Evolutionary conservation across 345 rosid species (phyloP).

Genomic region (Cochlearia excelsa): DNA sequence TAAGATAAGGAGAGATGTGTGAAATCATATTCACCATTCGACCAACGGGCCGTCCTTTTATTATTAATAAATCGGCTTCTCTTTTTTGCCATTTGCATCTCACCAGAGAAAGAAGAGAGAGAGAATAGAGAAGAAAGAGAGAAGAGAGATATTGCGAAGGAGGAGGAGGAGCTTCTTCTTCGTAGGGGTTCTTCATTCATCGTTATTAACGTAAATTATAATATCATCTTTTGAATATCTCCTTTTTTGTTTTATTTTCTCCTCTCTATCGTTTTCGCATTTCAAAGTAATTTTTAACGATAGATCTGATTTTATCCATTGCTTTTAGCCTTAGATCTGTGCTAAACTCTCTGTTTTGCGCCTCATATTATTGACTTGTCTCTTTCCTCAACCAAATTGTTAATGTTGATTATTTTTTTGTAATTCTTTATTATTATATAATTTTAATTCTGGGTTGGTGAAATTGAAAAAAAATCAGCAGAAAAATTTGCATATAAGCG

Average conservation of each 20-base stretch:
- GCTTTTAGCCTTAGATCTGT: slow-evolving; percentile 22
- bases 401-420: too few species aligned
- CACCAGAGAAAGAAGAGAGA: slow-evolving; percentile 9
- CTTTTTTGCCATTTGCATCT: slow-evolving; percentile 9
- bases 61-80: slow-evolving; percentile 10
- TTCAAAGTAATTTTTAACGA: not conserved
- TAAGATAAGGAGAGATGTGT: not conserved
- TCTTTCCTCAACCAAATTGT: too few species aligned
- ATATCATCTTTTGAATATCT: not conserved
- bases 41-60: slow-evolving; percentile 27
- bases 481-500: too few species aligned
- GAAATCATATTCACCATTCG: not conserved
- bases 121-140: slow-evolving; percentile 9
- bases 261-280: not conserved
- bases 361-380: too few species aligned
- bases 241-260: not conserved
- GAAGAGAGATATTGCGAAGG: slow-evolving; percentile 27
- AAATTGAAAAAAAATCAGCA: too few species aligned
- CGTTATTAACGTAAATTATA: slow-evolving; percentile 24
- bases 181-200: slow-evolving; percentile 23
- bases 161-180: slow-evolving; percentile 20
- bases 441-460: too few species aligned
- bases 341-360: slow-evolving; percentile 6
- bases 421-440: too few species aligned
- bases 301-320: slow-evolving; percentile 14